Conservation (phyloP, 305 asterid species). For the Fraxinus ornus region DNA sequence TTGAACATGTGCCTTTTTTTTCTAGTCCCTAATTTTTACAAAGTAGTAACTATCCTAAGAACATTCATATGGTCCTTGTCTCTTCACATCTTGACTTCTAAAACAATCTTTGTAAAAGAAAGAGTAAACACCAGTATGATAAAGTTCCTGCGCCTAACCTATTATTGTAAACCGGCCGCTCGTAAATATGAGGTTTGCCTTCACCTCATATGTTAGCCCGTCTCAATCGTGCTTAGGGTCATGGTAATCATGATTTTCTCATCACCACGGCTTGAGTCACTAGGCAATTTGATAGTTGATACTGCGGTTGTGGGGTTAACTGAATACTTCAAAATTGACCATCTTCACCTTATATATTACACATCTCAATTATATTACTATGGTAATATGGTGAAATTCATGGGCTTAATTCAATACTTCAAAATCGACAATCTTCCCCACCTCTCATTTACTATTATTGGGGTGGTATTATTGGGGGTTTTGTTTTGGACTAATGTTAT, state of each 20-base stretch:
- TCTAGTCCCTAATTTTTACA: not conserved
- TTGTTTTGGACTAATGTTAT: not conserved
- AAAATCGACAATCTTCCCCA: too few relatives aligned
- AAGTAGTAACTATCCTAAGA: conserved; percentile 30
- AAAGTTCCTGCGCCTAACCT: not conserved
- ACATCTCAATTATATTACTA: too few relatives aligned
- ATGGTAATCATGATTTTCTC: not conserved
- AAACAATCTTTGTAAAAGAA: not conserved
- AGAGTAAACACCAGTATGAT: too few relatives aligned
- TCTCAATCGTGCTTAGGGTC: not conserved
- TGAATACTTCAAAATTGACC: too few relatives aligned
- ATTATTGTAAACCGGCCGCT: too few relatives aligned
- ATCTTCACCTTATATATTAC: too few relatives aligned
- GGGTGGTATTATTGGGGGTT: not conserved
- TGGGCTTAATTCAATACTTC: too few relatives aligned
- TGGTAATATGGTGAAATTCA: too few relatives aligned
- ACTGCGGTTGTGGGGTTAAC: too few relatives aligned
- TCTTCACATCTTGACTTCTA: not conserved
- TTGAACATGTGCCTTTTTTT: too few relatives aligned
- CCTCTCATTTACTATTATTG: not conserved
- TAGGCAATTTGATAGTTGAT: too few relatives aligned
- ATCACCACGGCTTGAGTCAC: not conserved
- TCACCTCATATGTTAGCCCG: not conserved
- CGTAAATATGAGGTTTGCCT: too few relatives aligned
- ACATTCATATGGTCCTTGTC: conserved; percentile 21